These are phyloP conservation scores for Fomitopsis pinicola DNA, from an alignment of 1,284 basidiomycete species.

Conservation along the genomic window DNA sequence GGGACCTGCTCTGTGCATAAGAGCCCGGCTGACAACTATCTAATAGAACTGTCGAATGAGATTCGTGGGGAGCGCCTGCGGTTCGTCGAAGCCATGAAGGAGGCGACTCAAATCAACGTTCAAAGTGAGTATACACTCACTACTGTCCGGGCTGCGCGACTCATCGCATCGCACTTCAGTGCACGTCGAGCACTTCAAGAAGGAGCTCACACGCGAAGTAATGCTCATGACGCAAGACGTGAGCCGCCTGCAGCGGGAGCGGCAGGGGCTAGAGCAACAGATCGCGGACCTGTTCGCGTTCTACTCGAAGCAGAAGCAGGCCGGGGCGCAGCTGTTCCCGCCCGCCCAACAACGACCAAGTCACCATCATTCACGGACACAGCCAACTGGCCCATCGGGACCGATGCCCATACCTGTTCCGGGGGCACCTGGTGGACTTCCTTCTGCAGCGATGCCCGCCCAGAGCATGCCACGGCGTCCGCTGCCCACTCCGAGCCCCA, in stretches of 20 bases:
- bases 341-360: neutral
- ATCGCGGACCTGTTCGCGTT: constrained; percentile 71
- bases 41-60: constrained; percentile 69
- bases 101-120: constrained; percentile 83
- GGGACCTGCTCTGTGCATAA: constrained; percentile 9
- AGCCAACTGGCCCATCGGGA: neutral
- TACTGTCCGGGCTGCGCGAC: neutral
- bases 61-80: constrained; percentile 80
- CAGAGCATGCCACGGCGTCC: neutral
- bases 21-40: neutral
- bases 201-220: constrained; percentile 72
- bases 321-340: constrained; percentile 13
- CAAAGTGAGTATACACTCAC: constrained; percentile 45
- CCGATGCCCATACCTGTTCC: neutral
- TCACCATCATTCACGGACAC: neutral
- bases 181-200: constrained; percentile 82
- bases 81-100: constrained; percentile 89
- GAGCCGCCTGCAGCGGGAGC: constrained; percentile 65
- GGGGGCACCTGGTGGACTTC: neutral
- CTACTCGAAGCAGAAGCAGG: constrained; percentile 64
- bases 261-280: constrained; percentile 68
- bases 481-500: neutral
- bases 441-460: neutral
- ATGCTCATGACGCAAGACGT: constrained; percentile 73
- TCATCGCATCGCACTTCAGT: constrained; percentile 35